phyloP scores from a whole-genome alignment of 306 rosid genomes.

The Cucurbita moschata region DNA sequence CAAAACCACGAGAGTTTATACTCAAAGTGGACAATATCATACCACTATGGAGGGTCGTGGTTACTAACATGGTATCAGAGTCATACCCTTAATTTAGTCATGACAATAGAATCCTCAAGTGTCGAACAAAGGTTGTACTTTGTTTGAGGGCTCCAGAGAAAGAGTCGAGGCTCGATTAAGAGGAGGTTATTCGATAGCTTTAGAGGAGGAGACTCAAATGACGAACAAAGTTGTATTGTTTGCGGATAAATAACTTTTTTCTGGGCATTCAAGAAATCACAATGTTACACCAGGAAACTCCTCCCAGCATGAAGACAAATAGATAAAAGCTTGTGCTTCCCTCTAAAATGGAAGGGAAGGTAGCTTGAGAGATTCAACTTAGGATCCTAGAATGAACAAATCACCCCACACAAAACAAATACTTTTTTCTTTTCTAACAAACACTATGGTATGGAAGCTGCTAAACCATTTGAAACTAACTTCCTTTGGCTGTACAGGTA shows the following conservation, averaged over 20 bases:
- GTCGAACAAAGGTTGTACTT: no score
- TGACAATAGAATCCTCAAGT: no score
- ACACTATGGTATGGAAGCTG: not conserved
- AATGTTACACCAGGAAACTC: slow-evolving; percentile 54
- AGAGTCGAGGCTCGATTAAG: no score
- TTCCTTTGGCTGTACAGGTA: not conserved
- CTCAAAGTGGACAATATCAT: no score
- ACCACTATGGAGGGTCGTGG: no score
- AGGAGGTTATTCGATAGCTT: no score
- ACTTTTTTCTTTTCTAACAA: not conserved
- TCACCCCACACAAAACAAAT: not conserved
- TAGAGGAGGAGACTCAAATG: no score
- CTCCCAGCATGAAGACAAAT: slow-evolving; percentile 35
- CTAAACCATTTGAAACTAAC: slow-evolving; percentile 1
- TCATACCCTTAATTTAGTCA: no score
- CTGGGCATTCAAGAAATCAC: not conserved
- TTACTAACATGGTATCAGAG: no score
- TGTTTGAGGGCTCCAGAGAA: no score
- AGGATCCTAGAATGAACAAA: not conserved
- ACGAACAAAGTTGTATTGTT: not conserved
- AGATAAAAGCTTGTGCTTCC: slow-evolving; percentile 14
- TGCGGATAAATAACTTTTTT: not conserved
- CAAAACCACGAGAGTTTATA: no score
- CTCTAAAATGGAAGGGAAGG: slow-evolving; percentile 13
- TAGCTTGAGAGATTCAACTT: not conserved